These are phyloP conservation scores for Tolypocladium endophyticum DNA, from an alignment of 2,329 filamentous ascomycete genomes.

Conservation along the genomic window DNA sequence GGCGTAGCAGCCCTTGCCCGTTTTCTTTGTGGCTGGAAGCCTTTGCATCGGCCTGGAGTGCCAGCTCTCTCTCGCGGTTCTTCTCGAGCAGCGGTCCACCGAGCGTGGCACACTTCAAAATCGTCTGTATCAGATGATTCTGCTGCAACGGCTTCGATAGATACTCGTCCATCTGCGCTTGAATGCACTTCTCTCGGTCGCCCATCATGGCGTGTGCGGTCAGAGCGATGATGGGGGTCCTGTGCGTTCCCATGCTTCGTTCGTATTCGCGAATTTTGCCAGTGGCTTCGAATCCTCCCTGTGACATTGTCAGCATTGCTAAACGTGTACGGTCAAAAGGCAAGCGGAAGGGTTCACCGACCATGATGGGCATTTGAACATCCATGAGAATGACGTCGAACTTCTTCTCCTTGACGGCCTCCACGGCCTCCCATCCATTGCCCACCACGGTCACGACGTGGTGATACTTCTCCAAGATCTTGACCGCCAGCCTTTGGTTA, in stretches of 20 bases:
- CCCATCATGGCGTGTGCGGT: constrained; percentile 98
- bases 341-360: constrained; percentile 26
- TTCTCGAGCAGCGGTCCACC: constrained; percentile 75
- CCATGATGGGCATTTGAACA: constrained; percentile 99
- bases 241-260: constrained; percentile 63
- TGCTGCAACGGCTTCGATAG: constrained; percentile 93
- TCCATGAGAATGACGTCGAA: constrained; percentile 99
- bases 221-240: constrained; percentile 91
- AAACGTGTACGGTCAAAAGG: not conserved
- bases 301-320: constrained; percentile 22
- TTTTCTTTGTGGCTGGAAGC: constrained; percentile 28
- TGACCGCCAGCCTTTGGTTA: constrained; percentile 90
- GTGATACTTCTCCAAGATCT: constrained; percentile 95
- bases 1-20: constrained; percentile 24
- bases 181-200: constrained; percentile 94
- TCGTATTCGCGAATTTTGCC: constrained; percentile 95
- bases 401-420: constrained; percentile 81
- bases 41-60: constrained; percentile 38
- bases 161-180: constrained; percentile 99
- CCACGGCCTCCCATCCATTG: constrained; percentile 87
- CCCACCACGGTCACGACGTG: constrained; percentile 86
- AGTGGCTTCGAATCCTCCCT: constrained; percentile 95
- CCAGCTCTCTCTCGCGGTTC: constrained; percentile 51
- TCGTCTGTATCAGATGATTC: constrained; percentile 95
- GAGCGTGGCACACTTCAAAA: constrained; percentile 90